Base-by-base conservation (phyloP, 495 filamentous ascomycete species). In the Penicillium angulare region DNA sequence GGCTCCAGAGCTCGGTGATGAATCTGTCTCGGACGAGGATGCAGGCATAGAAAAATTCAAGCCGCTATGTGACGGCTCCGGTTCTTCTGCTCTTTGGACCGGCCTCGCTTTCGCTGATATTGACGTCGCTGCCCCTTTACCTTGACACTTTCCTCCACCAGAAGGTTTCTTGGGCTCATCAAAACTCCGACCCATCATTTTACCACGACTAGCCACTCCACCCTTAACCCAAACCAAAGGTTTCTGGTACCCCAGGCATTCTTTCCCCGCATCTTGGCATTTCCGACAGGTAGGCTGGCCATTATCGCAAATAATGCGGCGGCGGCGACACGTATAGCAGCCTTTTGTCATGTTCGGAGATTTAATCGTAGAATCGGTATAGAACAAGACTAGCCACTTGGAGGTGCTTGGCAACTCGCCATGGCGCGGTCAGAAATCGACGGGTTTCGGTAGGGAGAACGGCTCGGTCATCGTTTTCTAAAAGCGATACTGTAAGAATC, bases 171-270 rank as follows among this genome's bases (percentile, higher is more conserved):
- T 63, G 22, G 62, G 57, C 51, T 75, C 71, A 31, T 71, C 65
- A 38, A 73, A 75, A 54, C 72, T 75, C 61, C 71, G 66, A 10
- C 74, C 74, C 74, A 77, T 77, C 74, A 77, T 77, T 60, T 74
- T 75, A 33, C 74, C 74, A 24, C 74, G 74, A 57, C 74, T 77
- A 22, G 72, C 72, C 43, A 77, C 72, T 32, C 74, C 73, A 48
- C 73, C 74, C 43, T 77, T 77, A n/a, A 77, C 74, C 74, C 74
- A 77, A 9, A 77, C 69, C 45, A 77, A 57, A 17, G 74, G 74
- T 51, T 77, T 77, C 64, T 84, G 79, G 60, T 86, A 86, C 34
- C 82, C 82, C 43, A 77, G 66, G 58, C 83, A 86, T 63, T 81
- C 74, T 50, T 84, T 78, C 47, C 79, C 78, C 63, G 79, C 79